Evolutionary conservation across 805 yeast species (phyloP).

Genomic region (Ogataea pignaliae): DNA sequence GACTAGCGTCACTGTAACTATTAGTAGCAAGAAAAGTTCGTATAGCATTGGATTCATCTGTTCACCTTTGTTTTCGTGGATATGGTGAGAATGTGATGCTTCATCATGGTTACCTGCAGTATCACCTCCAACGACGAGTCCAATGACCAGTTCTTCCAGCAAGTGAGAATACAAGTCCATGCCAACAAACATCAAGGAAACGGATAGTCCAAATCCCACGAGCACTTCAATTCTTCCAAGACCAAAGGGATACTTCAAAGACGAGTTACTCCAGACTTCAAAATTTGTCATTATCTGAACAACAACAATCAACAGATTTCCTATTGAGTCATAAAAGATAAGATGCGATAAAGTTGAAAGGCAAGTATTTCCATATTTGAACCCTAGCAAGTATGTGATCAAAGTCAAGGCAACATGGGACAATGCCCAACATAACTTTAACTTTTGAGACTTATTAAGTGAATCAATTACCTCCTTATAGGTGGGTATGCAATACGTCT

Average conservation of each 20-base stretch:
- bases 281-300: conserved; percentile 87
- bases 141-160: conserved; percentile 66
- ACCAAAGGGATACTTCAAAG: conserved; percentile 87
- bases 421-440: conserved; percentile 54
- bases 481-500: conserved; percentile 70
- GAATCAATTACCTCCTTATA: conserved; percentile 57
- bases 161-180: conserved; percentile 83
- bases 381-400: conserved; percentile 56
- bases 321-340: conserved; percentile 80
- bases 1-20: conserved; percentile 29
- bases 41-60: conserved; percentile 25
- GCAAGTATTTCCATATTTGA: conserved; percentile 50
- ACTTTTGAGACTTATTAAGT: conserved; percentile 52
- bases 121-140: conserved; percentile 32
- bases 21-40: conserved; percentile 24
- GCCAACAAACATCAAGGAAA: conserved; percentile 86
- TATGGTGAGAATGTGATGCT: conserved; percentile 27
- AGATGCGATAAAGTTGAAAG: conserved; percentile 81
- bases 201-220: conserved; percentile 80
- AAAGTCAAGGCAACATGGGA: conserved; percentile 54
- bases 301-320: conserved; percentile 60
- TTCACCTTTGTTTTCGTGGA: conserved; percentile 18
- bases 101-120: conserved; percentile 10
- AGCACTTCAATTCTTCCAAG: conserved; percentile 86
- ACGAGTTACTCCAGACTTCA: conserved; percentile 83